Percentiles rank a stretch among this genome's conserved stretches.
These are phyloP conservation scores for Pestalotiopsis sp. DNA, from an alignment of 2,329 filamentous ascomycete genomes.

Conservation along the genomic window DNA sequence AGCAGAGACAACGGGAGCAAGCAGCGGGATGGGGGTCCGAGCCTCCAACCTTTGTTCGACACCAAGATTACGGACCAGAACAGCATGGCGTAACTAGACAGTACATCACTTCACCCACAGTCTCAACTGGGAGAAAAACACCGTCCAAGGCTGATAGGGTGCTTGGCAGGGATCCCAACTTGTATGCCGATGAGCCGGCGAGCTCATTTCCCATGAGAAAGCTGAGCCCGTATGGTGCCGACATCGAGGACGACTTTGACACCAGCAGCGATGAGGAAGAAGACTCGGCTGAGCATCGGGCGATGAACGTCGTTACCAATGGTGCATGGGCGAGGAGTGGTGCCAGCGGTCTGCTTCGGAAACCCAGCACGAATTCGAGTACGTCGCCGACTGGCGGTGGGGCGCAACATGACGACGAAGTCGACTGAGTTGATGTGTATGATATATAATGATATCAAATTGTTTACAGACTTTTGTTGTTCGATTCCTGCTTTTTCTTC, in stretches of 20 bases:
- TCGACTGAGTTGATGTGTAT: constrained; percentile 17
- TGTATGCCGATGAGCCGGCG: constrained; percentile 54
- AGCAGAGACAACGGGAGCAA: constrained; percentile 65
- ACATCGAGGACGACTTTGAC: constrained; percentile 42
- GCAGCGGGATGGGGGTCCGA: constrained; percentile 68
- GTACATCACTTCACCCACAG: constrained; percentile 29
- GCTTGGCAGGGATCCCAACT: constrained; percentile 58
- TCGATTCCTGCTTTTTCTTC: neutral
- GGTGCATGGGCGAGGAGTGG: constrained; percentile 39
- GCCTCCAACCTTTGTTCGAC: constrained; percentile 24
- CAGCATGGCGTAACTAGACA: constrained; percentile 33
- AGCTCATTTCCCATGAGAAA: constrained; percentile 48
- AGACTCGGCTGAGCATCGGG: constrained; percentile 42
- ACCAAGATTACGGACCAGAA: constrained; percentile 25
- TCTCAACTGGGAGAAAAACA: constrained; percentile 34
- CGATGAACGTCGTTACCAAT: constrained; percentile 46
- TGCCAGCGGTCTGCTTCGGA: constrained; percentile 35
- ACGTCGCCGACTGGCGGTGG: constrained; percentile 9
- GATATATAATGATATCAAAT: neutral
- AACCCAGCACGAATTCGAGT: constrained; percentile 20
- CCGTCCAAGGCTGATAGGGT: constrained; percentile 63
- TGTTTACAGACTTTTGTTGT: neutral
- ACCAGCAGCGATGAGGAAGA: constrained; percentile 36
- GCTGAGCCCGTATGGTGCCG: constrained; percentile 48
- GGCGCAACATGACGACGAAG: constrained; percentile 16